Evolutionary conservation across 2,329 filamentous ascomycete species (phyloP), one percentile per base, ranked within the genome.

Genomic region (Sporothrix euskadiensis): DNA sequence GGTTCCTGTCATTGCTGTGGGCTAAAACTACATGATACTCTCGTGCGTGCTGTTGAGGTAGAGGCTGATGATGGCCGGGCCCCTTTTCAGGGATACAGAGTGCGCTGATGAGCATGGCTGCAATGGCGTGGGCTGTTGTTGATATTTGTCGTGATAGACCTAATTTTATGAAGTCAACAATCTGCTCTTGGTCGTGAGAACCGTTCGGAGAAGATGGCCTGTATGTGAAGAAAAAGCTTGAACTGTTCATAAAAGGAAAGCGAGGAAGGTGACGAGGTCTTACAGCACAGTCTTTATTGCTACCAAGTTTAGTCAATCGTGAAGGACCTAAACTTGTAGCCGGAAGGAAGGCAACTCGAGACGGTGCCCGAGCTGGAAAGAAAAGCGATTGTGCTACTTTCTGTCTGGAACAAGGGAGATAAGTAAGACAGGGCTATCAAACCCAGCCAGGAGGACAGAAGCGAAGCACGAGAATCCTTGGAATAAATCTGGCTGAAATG

Each of bases 31-130:
- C 26, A 1, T 26, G 26, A n/a, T 52, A 68, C 5, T 35, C 16
- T 7, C n/a, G 26, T 26, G 49, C 26, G 14, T 52, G 39, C 1
- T 30, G 39, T 12, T 66, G 65, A n/a, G 39, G 39, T 16, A 19
- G 39, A 49, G 44, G 44, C 44, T 16, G 44, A 49, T 49, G 44
- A 16, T 71, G 22, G 52, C 8, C 39, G 19, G 54, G 22, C 2
- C 44, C 41, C 56, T 71, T 54, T n/a, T 68, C 52, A 19, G 69
- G 69, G 14, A 41, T 69, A 12, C 73, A 74, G 7, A 74, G 44
- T 2, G 72, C 65, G n/a, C 71, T 72, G 52, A 74, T 73, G 49
- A 71, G 73, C 73, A 74, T 74, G 19, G n/a, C 41, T 49, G 30
- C 30, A 1, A 19, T 49, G 19, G 1, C 7, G 19, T 26, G n/a